Evolutionary conservation across 202 grass and related monocot species (phyloP), one percentile per base, ranked within the genome.

Genomic region (Bolboschoenoplectus hybrid): DNA sequence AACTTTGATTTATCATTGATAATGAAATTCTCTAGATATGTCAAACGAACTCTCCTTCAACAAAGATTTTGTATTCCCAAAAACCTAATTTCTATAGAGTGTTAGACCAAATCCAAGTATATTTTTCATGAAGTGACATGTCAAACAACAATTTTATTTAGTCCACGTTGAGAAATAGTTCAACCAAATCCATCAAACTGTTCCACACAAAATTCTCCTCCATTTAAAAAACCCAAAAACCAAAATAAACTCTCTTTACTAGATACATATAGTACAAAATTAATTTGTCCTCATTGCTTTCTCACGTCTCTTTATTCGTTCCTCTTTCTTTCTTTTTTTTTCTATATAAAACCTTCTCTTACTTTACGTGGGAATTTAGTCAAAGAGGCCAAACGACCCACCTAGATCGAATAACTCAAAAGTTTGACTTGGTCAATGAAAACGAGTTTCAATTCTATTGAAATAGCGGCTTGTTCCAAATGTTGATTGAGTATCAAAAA

Each of bases 251-350:
- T 6, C 14, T 5, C 20, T 7, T 9, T 46, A 17, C 71, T 50
- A 49, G 43, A 5, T 34, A 14, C 1, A 66, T 45, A 83, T 51
- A 70, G 14, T 78, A 26, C 81, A 52, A 64, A 35, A 66, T 83
- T 26, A 16, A 56, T 45, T 56, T 70, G 81, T 83, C 62, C 16
- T 51, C 32, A 13, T 53, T 67, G 44, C 63, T 83, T 83, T 82
- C 40, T n/a, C 12, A 45, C 16, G 16, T 50, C 62, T 66, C 80
- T 66, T 66, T 50, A 47, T 66, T 82, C 13, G 10, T 60, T 40
- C 26, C 26, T 26, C 26, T 26, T 5, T 4, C 7, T 19, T 5
- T 43, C 7, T 16, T 39, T n/a, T 39, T 36, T 50, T 52, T n/a
- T n/a, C 6, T 41, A 35, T 38, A 26, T 26, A 26, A 39, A 83